Evolutionary conservation across 2,329 filamentous ascomycete species (phyloP).

Genomic region (Elsinoe fawcettii): DNA sequence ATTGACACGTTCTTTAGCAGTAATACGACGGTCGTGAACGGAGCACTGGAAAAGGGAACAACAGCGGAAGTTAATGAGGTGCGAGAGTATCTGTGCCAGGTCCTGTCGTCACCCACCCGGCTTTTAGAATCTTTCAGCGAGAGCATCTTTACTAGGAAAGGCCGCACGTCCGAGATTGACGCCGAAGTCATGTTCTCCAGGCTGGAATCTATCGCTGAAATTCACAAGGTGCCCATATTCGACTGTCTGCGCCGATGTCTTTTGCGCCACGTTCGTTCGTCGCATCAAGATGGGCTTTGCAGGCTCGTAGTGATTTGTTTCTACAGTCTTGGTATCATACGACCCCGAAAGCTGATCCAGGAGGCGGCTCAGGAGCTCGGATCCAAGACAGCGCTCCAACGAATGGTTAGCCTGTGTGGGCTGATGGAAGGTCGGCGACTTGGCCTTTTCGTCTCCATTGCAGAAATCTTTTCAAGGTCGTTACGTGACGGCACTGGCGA

Average conservation of each 20-base stretch:
- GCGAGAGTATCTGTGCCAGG: background rate
- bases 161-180: background rate
- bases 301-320: background rate
- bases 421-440: background rate
- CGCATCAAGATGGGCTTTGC: background rate
- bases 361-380: background rate
- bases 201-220: background rate
- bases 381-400: background rate
- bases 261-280: background rate
- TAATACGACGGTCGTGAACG: background rate
- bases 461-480: background rate
- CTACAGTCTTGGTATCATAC: background rate
- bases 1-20: background rate
- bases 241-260: background rate
- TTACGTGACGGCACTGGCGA: background rate
- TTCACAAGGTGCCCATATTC: background rate
- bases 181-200: background rate
- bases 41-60: background rate
- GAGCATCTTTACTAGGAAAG: background rate
- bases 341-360: background rate
- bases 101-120: background rate
- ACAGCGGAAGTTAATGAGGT: background rate
- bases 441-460: background rate
- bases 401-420: background rate
- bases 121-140: background rate